Evolutionary conservation across 345 rosid species (phyloP), one percentile per base, ranked within the genome.

Genomic region (Rhodomyrtus tomentosa): DNA sequence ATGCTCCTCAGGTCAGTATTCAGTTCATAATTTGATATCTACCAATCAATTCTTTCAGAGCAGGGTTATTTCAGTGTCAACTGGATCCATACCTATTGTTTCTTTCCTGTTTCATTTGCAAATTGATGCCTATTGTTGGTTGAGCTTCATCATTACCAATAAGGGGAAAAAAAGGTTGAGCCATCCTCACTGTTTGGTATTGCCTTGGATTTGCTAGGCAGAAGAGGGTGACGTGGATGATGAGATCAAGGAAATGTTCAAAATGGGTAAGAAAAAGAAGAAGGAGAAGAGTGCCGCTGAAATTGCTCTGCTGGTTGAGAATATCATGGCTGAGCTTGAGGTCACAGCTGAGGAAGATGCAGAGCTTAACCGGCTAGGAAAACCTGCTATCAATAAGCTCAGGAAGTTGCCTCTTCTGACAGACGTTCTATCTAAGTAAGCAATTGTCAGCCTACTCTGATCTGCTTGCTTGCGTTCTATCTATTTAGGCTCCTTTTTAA

Each of bases 241-340:
- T 1, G 98, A 96, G 87, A 93, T 96, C 45, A 94, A 94, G 84
- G 88, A 93, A 11, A 93, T 96, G 72, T 95, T 96, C 89, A 96
- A 91, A 87, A 88, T 94, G 97, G 98, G 98, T 53, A 96, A 93
- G 90, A 95, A 89, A 81, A 95, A 86, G 93, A 95, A 95, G 89
- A 96, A 95, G 90, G 98, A 95, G 89, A 96, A 91, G 89, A 95
- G 95, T 85, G 95, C 98, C 83, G 99, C 98, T 32, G 98, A 96
- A 88, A 92, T 94, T 59, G 98, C 98, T 2, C 84, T 94, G 80
- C 87, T 93, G 59, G 98, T 96, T 32, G 99, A 96, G 92, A 93
- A 92, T 83, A 95, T 96, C 52, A 95, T 95, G 97, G 99, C 99
- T 84, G 98, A 96, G 90, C 98, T 96, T 81, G 99, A 96, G 93